Percentiles rank a stretch among this genome's conserved stretches.
These are phyloP conservation scores for Ajuga chamaepitys DNA, from an alignment of 257 asterid species.

Conservation along the genomic window DNA sequence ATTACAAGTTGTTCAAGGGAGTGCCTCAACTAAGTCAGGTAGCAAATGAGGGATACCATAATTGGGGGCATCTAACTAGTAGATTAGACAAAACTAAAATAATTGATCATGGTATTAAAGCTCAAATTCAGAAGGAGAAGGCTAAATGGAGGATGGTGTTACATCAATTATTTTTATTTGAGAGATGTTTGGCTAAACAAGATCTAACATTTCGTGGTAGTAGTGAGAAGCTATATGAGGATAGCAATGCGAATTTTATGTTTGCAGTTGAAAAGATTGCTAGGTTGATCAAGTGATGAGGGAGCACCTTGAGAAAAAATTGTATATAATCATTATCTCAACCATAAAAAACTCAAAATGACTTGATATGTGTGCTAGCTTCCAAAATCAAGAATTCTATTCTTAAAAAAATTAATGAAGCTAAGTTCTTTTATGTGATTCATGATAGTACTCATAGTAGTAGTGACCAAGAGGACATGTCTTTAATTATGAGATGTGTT, in stretches of 20 bases:
- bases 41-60: background rate
- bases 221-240: background rate
- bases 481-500: background rate
- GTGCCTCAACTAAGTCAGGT: background rate
- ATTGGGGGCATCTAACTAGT: background rate
- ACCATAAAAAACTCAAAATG: background rate
- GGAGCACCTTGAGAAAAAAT: background rate
- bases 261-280: background rate
- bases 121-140: background rate
- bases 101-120: background rate
- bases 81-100: background rate
- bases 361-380: background rate
- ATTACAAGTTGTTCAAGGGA: background rate
- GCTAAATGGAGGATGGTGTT: background rate
- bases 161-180: background rate
- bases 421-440: too few species aligned
- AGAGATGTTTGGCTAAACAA: background rate
- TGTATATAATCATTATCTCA: background rate
- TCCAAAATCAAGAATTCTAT: background rate
- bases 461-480: too few species aligned
- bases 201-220: background rate
- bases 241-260: background rate
- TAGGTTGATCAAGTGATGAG: background rate
- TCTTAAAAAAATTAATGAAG: background rate
- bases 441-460: too few species aligned